A percentile compares a stretch with the other conserved stretches of the same genome.
phyloP scores from a whole-genome alignment of 1,284 basidiomycete genomes.

The Meripilus lineatus region DNA sequence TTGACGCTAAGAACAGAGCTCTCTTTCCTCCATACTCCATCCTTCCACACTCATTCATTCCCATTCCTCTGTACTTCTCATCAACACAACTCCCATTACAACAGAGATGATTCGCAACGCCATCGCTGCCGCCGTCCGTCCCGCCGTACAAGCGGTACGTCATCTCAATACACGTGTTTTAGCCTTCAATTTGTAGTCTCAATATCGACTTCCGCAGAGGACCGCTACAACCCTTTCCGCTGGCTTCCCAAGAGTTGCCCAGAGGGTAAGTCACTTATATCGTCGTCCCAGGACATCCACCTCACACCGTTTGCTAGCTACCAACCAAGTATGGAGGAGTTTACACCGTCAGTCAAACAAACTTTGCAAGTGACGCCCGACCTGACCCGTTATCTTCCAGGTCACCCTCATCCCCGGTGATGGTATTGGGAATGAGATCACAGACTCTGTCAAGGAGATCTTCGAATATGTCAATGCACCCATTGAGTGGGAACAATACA shows the following conservation, averaged over 20 bases:
- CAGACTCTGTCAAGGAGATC: conserved; percentile 98
- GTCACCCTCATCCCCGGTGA: conserved; percentile 96
- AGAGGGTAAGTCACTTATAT: conserved; percentile 47
- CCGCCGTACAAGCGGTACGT: conserved; percentile 50
- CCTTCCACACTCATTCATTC: conserved; percentile 4
- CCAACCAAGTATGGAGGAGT: conserved; percentile 95
- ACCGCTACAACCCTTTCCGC: conserved; percentile 78
- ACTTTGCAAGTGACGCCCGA: background rate
- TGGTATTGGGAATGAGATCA: conserved; percentile 96
- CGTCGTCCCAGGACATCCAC: background rate
- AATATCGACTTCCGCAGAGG: conserved; percentile 37
- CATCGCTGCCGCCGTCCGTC: conserved; percentile 51
- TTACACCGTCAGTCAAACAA: conserved; percentile 60
- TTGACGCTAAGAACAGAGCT: too few species aligned
- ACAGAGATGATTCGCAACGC: conserved; percentile 64
- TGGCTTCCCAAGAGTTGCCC: conserved; percentile 71
- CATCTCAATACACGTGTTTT: conserved; percentile 7
- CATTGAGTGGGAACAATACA: conserved; percentile 99
- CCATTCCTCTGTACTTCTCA: conserved; percentile 10
- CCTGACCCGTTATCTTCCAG: conserved; percentile 29
- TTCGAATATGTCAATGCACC: conserved; percentile 97
- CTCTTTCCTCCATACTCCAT: conserved; percentile 1
- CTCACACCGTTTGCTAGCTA: conserved; percentile 44
- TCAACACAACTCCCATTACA: conserved; percentile 14
- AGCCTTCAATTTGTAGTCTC: conserved; percentile 8